A percentile compares a stretch with the other conserved stretches of the same genome.
These are phyloP conservation scores for Tetraselmis chui DNA, from an alignment of 139 green algal species.

Conservation along the genomic window DNA sequence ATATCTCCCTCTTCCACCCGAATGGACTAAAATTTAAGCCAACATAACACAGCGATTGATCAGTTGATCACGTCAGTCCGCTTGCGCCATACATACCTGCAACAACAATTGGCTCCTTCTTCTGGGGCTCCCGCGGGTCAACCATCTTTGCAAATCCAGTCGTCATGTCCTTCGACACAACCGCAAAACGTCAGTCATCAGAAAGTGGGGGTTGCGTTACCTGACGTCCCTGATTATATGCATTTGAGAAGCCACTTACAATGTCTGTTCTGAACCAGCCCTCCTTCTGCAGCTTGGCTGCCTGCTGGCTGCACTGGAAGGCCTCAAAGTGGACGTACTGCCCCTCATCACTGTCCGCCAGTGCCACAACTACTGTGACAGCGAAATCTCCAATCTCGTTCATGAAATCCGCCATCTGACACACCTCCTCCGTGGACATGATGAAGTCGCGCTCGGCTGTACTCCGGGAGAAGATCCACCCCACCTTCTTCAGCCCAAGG, in stretches of 20 bases:
- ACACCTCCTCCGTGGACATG: conserved; percentile 68
- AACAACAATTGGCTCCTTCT: conserved; percentile 68
- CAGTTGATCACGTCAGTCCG: too few species aligned
- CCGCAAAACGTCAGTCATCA: not conserved
- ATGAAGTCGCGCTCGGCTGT: conserved; percentile 79
- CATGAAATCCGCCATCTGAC: conserved; percentile 56
- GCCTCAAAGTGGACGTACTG: conserved; percentile 77
- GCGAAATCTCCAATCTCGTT: conserved; percentile 64
- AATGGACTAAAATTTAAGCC: too few species aligned
- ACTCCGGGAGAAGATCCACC: conserved; percentile 85
- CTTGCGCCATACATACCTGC: conserved; percentile 39
- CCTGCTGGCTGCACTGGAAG: conserved; percentile 82
- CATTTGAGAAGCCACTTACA: not conserved
- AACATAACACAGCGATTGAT: too few species aligned
- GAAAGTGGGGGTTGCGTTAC: not conserved
- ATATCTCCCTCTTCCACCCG: too few species aligned
- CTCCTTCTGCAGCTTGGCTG: conserved; percentile 64
- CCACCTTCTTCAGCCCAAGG: conserved; percentile 69
- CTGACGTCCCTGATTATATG: too few species aligned
- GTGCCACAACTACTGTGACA: conserved; percentile 79
- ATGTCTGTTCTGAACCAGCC: conserved; percentile 61
- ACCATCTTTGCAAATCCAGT: conserved; percentile 25
- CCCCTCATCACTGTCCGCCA: conserved; percentile 41
- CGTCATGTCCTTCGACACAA: conserved; percentile 4
- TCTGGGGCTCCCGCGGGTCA: conserved; percentile 56